These are phyloP conservation scores for Parascedosporium putredinis DNA, from an alignment of 2,329 filamentous ascomycete genomes.

Conservation along the genomic window DNA sequence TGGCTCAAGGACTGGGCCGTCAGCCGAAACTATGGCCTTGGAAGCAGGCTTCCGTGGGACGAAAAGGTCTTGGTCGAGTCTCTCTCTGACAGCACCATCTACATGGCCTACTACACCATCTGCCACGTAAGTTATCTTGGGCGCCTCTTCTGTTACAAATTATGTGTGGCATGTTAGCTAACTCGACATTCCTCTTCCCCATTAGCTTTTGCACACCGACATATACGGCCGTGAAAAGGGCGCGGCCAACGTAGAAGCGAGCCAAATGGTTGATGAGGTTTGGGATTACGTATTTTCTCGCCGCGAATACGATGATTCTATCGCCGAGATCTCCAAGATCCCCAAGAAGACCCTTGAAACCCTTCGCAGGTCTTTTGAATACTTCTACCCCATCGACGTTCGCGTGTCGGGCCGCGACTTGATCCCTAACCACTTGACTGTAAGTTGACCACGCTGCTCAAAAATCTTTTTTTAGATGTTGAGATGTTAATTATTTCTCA, in stretches of 20 bases:
- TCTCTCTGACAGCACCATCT: constrained; percentile 85
- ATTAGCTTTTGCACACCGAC: constrained; percentile 64
- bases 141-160: constrained; percentile 32
- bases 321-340: constrained; percentile 58
- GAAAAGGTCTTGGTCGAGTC: constrained; percentile 81
- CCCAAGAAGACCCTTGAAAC: constrained; percentile 61
- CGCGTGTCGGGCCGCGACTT: constrained; percentile 86
- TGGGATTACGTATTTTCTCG: constrained; percentile 94
- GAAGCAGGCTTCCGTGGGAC: constrained; percentile 93
- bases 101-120: constrained; percentile 72
- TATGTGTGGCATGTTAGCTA: no score
- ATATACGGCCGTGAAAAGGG: constrained; percentile 71
- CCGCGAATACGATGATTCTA: constrained; percentile 55
- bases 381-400: constrained; percentile 91
- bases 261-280: constrained; percentile 88
- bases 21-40: constrained; percentile 80
- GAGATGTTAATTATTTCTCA: background rate
- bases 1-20: constrained; percentile 98
- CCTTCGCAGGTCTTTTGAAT: constrained; percentile 87
- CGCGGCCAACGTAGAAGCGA: constrained; percentile 56
- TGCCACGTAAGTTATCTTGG: constrained; percentile 25
- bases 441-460: constrained; percentile 3
- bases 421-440: constrained; percentile 82
- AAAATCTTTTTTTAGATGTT: constrained; percentile 60
- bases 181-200: constrained; percentile 43